Conservation (phyloP, 495 filamentous ascomycete species). For the Amorphotheca resinae region DNA sequence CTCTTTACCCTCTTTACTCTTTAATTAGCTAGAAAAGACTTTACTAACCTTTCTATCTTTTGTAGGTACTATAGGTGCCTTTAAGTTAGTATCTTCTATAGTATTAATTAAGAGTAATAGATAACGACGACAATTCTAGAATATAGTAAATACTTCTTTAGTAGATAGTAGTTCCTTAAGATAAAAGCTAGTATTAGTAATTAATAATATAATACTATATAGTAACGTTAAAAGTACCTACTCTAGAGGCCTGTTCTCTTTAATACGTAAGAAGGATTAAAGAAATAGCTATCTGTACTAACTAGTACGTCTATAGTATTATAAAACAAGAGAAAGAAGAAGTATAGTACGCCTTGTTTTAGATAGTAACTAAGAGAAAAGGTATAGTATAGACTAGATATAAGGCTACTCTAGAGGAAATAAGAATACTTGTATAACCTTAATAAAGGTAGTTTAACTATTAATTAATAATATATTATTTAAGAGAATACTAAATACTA, state of each 20-base stretch:
- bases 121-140: neutral
- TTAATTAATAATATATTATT: neutral
- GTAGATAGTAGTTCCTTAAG: neutral
- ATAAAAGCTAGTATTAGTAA: neutral
- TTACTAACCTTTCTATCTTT: neutral
- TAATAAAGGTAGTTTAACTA: neutral
- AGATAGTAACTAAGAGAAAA: neutral
- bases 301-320: too few relatives aligned
- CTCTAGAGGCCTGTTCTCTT: too few relatives aligned
- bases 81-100: neutral
- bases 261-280: too few relatives aligned
- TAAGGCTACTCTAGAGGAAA: neutral
- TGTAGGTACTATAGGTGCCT: neutral
- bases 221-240: too few relatives aligned
- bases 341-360: neutral
- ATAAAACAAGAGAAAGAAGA: neutral
- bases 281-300: too few relatives aligned
- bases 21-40: neutral
- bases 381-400: neutral
- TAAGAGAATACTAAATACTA: neutral
- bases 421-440: neutral
- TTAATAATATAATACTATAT: too few relatives aligned
- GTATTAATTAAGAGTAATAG: neutral
- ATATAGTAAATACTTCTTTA: neutral
- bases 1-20: neutral